Conservation (phyloP, 1,139 yeast genomes). For the Lodderomyces orthopsilosis region DNA sequence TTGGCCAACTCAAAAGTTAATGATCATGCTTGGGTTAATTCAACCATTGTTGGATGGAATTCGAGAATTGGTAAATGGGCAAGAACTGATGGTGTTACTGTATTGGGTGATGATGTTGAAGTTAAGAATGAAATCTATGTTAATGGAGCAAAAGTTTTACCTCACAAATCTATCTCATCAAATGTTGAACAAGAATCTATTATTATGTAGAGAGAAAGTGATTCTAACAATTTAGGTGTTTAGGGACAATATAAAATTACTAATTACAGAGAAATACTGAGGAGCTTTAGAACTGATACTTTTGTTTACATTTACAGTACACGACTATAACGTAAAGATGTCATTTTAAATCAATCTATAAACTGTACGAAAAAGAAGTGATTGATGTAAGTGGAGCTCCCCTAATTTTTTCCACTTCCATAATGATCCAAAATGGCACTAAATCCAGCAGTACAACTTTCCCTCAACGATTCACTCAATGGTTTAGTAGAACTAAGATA, state of each 20-base stretch:
- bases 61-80: slow-evolving; percentile 99
- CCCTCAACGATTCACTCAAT: slow-evolving; percentile 44
- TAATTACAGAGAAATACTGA: no score
- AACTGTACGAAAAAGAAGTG: no score
- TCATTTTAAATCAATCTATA: no score
- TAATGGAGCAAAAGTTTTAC: slow-evolving; percentile 98
- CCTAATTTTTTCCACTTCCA: not conserved
- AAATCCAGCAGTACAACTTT: slow-evolving; percentile 25
- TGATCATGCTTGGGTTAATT: slow-evolving; percentile 97
- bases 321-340: no score
- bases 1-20: slow-evolving; percentile 87
- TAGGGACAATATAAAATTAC: not conserved
- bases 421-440: slow-evolving; percentile 4
- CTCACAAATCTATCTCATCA: slow-evolving; percentile 94
- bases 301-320: no score
- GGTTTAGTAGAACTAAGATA: slow-evolving; percentile 63
- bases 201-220: slow-evolving; percentile 69
- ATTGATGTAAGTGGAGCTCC: no score
- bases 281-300: no score
- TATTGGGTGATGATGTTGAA: slow-evolving; percentile 98
- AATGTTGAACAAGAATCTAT: slow-evolving; percentile 97
- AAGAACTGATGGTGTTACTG: slow-evolving; percentile 96
- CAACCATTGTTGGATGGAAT: slow-evolving; percentile 99
- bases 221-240: not conserved
- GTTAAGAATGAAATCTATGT: slow-evolving; percentile 98